A percentile compares a stretch with the other conserved stretches of the same genome.
phyloP scores from a whole-genome alignment of 331 rosid genomes.

The Spiraea crenata region DNA sequence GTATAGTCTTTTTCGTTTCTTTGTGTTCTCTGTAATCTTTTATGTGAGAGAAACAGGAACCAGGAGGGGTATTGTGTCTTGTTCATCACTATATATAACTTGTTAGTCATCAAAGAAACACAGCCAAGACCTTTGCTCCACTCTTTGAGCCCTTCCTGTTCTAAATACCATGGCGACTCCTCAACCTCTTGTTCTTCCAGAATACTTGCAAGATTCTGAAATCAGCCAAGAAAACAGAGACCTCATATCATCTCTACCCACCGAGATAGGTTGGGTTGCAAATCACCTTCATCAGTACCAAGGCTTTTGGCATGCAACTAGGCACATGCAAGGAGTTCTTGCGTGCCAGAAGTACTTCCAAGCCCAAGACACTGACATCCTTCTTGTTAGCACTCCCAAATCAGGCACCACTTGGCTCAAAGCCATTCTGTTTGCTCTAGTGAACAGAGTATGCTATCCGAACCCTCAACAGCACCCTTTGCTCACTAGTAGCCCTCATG shows the following conservation, averaged over 20 bases:
- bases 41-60: not conserved
- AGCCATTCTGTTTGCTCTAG: conserved; percentile 21
- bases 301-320: conserved; percentile 37
- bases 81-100: not conserved
- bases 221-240: conserved; percentile 36
- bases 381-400: conserved; percentile 33
- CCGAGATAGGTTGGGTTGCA: conserved; percentile 28
- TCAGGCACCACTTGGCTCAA: conserved; percentile 53
- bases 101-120: not conserved
- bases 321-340: conserved; percentile 27
- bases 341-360: conserved; percentile 33
- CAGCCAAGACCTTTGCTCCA: not conserved
- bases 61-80: no score
- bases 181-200: conserved; percentile 13
- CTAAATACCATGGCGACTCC: not conserved
- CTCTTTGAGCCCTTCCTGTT: not conserved
- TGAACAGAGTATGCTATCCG: conserved; percentile 18
- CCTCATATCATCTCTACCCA: conserved; percentile 25
- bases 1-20: not conserved
- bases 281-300: conserved; percentile 33
- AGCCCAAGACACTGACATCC: conserved; percentile 28
- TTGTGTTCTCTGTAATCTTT: not conserved
- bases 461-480: conserved; percentile 24
- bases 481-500: conserved; percentile 34
- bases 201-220: conserved; percentile 25